phyloP scores from a whole-genome alignment of 106 monocot species.

The Dioscorea dumetorum region DNA sequence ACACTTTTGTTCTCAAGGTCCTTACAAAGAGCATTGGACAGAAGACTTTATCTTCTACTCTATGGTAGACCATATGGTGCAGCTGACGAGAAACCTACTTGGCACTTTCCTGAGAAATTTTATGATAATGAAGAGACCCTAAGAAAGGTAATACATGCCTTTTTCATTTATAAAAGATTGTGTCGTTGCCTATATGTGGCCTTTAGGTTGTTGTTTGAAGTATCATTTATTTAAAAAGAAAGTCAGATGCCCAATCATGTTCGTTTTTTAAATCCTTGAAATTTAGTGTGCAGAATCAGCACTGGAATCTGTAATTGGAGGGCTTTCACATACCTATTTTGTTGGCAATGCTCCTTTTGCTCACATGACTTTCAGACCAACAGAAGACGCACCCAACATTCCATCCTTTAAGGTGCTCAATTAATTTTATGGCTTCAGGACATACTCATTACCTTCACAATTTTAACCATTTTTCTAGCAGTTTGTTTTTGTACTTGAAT shows the following conservation, averaged over 20 bases:
- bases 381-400: constrained; percentile 19
- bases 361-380: constrained; percentile 44
- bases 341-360: constrained; percentile 95
- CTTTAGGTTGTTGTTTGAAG: too few species aligned
- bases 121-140: constrained; percentile 91
- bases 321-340: constrained; percentile 72
- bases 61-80: constrained; percentile 66
- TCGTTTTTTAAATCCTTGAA: neutral
- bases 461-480: too few species aligned
- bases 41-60: constrained; percentile 91
- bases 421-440: neutral
- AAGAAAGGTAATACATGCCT: constrained; percentile 35
- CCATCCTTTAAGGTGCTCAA: constrained; percentile 55
- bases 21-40: constrained; percentile 83
- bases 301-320: constrained; percentile 77
- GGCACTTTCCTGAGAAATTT: constrained; percentile 97
- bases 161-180: neutral
- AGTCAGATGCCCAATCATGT: neutral
- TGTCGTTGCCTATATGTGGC: too few species aligned
- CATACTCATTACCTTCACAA: too few species aligned
- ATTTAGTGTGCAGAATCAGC: constrained; percentile 90
- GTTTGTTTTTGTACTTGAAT: too few species aligned
- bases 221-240: too few species aligned
- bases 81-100: constrained; percentile 60
- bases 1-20: constrained; percentile 40